phyloP scores from a whole-genome alignment of 805 yeast genomes.

The Metschnikowia dekortorum region DNA sequence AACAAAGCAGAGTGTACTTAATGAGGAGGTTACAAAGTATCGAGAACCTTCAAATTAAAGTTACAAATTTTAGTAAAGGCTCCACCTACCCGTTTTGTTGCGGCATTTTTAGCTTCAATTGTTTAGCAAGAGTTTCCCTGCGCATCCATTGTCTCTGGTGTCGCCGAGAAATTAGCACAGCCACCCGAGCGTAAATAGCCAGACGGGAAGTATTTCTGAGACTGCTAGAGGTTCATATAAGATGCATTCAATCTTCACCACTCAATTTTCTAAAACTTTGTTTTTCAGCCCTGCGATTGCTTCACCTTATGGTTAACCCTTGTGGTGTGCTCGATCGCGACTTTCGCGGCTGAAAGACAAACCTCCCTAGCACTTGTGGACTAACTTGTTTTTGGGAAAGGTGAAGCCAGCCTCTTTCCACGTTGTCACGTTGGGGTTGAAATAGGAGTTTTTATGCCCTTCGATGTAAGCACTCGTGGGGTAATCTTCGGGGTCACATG shows the following conservation, averaged over 20 bases:
- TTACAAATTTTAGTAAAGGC: neutral
- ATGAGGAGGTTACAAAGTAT: neutral
- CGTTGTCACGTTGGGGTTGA: slow-evolving; percentile 60
- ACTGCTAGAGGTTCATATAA: neutral
- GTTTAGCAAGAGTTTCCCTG: neutral
- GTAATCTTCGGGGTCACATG: slow-evolving; percentile 82
- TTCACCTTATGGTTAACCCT: neutral
- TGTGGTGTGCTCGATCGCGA: neutral
- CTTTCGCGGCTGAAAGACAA: neutral
- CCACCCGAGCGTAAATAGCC: neutral
- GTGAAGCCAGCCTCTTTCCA: slow-evolving; percentile 74
- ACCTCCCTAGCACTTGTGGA: slow-evolving; percentile 10
- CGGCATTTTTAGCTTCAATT: neutral
- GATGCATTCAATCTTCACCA: neutral
- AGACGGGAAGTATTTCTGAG: neutral
- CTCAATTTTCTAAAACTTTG: neutral
- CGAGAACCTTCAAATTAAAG: neutral
- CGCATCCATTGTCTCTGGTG: neutral
- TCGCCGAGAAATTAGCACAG: neutral
- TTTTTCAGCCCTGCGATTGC: neutral
- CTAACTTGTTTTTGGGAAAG: slow-evolving; percentile 33
- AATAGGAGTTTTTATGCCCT: slow-evolving; percentile 64
- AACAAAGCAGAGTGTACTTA: neutral
- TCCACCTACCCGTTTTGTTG: neutral
- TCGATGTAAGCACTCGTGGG: slow-evolving; percentile 86